Evolutionary conservation across 306 rosid genomes (phyloP).

Genomic region (Oxytropis ochrocephala): DNA sequence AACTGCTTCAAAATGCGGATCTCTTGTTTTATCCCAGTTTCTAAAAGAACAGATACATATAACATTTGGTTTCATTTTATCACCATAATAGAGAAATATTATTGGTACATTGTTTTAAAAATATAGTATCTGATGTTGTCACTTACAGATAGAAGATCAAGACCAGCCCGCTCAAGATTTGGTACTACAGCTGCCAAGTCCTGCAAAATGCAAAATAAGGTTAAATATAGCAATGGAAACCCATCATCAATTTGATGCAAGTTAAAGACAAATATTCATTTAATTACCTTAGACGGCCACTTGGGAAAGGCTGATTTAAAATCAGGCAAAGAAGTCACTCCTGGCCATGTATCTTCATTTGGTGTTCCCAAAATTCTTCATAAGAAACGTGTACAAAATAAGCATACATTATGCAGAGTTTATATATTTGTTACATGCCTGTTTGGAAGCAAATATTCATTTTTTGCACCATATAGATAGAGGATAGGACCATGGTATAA

Average conservation of each 20-base stretch:
- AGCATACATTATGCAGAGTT: slow-evolving; percentile 11
- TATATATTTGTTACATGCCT: slow-evolving; percentile 14
- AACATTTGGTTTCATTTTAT: slow-evolving; percentile 11
- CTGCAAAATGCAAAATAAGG: slow-evolving; percentile 36
- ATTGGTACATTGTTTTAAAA: neutral
- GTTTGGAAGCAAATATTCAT: slow-evolving; percentile 11
- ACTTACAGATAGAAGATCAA: slow-evolving; percentile 91
- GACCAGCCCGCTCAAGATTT: slow-evolving; percentile 73
- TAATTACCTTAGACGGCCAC: slow-evolving; percentile 72
- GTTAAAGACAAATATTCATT: neutral
- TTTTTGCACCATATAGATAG: slow-evolving; percentile 3
- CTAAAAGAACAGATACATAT: neutral
- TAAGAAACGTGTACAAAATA: slow-evolving; percentile 16
- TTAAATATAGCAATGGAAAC: neutral
- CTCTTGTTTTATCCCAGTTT: slow-evolving; percentile 9
- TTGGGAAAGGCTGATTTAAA: slow-evolving; percentile 89
- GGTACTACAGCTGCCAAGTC: slow-evolving; percentile 77
- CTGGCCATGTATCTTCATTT: slow-evolving; percentile 94
- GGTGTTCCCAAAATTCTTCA: slow-evolving; percentile 95
- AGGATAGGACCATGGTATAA: neutral
- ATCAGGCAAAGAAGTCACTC: slow-evolving; percentile 95
- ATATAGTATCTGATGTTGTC: neutral
- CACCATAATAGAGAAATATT: neutral
- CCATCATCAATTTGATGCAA: neutral
- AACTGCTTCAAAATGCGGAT: neutral